Conservation (phyloP, 768 basidiomycete genomes). For the Rhodotorula paludigena region DNA sequence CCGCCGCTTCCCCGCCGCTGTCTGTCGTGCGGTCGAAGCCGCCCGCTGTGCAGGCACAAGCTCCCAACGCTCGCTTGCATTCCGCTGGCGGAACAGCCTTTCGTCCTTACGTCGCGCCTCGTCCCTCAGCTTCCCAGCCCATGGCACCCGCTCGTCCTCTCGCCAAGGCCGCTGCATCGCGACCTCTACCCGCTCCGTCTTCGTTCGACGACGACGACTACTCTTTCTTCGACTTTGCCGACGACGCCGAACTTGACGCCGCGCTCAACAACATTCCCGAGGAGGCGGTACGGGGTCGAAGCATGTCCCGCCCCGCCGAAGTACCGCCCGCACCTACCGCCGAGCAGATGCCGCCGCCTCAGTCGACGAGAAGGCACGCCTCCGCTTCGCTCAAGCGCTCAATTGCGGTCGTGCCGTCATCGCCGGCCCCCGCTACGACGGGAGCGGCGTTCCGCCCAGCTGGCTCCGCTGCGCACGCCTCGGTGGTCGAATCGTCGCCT, state of each 20-base stretch:
- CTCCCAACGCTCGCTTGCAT: too few relatives aligned
- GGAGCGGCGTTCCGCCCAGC: not conserved
- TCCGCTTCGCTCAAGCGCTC: not conserved
- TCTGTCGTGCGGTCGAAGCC: not conserved
- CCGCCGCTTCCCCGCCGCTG: not conserved
- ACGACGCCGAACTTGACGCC: not conserved
- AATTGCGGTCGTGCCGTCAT: not conserved
- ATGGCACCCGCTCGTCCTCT: not conserved
- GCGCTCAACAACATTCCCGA: slow-evolving; percentile 1
- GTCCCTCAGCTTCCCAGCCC: not conserved
- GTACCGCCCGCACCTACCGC: not conserved
- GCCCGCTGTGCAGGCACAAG: too few relatives aligned
- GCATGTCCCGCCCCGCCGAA: too few relatives aligned
- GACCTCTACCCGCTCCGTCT: too few relatives aligned
- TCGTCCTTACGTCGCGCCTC: slow-evolving; percentile 27
- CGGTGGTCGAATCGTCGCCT: not conserved
- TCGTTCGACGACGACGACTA: not conserved
- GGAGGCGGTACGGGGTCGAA: not conserved
- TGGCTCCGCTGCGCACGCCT: not conserved
- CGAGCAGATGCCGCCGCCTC: not conserved
- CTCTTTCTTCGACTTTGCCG: slow-evolving; percentile 1
- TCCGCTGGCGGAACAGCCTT: not conserved
- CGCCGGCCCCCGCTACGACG: not conserved
- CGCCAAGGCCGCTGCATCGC: not conserved
- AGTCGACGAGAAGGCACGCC: not conserved